Evolutionary conservation across 2,329 filamentous ascomycete species (phyloP).

Genomic region (Podosphaera aphanis): DNA sequence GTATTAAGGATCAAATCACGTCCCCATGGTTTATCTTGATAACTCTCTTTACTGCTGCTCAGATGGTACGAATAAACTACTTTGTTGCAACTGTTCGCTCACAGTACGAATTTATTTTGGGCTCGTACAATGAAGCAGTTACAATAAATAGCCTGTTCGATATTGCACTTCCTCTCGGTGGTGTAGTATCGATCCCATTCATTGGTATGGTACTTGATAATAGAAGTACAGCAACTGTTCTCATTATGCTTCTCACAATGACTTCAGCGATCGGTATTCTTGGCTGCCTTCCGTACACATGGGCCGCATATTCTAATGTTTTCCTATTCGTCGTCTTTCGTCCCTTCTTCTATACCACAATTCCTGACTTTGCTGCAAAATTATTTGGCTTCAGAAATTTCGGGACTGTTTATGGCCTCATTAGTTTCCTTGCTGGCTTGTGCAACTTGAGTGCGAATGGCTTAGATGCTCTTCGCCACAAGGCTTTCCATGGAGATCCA

Average conservation of each 20-base stretch:
- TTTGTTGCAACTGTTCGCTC: constrained; percentile 70
- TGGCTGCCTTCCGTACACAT: constrained; percentile 45
- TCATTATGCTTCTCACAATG: constrained; percentile 42
- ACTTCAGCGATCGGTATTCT: constrained; percentile 57
- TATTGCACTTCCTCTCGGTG: constrained; percentile 59
- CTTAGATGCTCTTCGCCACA: constrained; percentile 56
- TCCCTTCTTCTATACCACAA: constrained; percentile 75
- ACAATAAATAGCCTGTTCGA: constrained; percentile 71
- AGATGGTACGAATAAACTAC: constrained; percentile 73
- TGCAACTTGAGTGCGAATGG: constrained; percentile 67
- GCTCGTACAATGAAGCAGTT: constrained; percentile 33
- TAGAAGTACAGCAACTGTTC: constrained; percentile 46
- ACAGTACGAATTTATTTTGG: constrained; percentile 59
- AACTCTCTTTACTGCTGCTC: constrained; percentile 49
- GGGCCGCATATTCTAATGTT: constrained; percentile 56
- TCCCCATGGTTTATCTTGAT: constrained; percentile 73
- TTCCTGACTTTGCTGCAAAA: constrained; percentile 75
- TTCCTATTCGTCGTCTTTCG: constrained; percentile 63
- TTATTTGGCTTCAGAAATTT: constrained; percentile 85
- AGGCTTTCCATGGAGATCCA: constrained; percentile 46
- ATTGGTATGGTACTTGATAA: constrained; percentile 62
- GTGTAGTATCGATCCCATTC: constrained; percentile 65
- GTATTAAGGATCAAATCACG: constrained; percentile 47
- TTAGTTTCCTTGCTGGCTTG: constrained; percentile 66
- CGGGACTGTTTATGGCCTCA: constrained; percentile 77